A percentile compares a stretch with the other conserved stretches of the same genome.
These are phyloP conservation scores for Cladosporium sp. DNA, from an alignment of 2,329 filamentous ascomycete species.

Conservation along the genomic window DNA sequence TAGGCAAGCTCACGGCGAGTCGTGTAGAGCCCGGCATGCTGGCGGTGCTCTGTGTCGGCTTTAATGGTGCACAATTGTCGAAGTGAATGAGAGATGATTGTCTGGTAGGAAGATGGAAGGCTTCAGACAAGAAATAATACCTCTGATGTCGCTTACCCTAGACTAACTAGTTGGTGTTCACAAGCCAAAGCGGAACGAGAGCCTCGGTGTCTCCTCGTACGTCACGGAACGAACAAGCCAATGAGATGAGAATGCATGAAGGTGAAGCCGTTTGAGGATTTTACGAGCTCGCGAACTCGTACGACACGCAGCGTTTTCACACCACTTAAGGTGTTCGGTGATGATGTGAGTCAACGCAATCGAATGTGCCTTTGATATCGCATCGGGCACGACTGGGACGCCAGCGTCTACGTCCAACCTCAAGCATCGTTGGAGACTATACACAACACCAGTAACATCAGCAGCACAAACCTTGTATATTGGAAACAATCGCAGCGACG, in stretches of 20 bases:
- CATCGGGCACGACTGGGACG: background rate
- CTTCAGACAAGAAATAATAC: background rate
- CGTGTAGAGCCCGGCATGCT: conserved; percentile 15
- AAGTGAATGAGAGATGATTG: background rate
- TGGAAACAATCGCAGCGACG: background rate
- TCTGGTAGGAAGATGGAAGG: background rate
- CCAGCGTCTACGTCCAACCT: background rate
- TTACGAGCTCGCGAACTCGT: background rate
- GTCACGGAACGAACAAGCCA: conserved; percentile 6
- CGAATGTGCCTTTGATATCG: background rate
- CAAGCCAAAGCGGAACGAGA: conserved; percentile 7
- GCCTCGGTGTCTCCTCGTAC: background rate
- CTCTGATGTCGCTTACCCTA: background rate
- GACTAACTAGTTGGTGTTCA: background rate
- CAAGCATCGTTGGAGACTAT: background rate
- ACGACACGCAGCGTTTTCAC: background rate
- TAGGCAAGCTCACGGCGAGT: conserved; percentile 21
- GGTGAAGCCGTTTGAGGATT: background rate
- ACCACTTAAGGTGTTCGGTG: background rate
- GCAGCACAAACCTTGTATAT: background rate
- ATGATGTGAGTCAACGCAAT: background rate
- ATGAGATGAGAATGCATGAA: conserved; percentile 2
- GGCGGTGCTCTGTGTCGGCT: background rate
- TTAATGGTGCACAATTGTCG: background rate
- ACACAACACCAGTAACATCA: background rate